These are phyloP conservation scores for Colletotrichum nymphaeae DNA, from an alignment of 2,329 filamentous ascomycete genomes.

Conservation along the genomic window DNA sequence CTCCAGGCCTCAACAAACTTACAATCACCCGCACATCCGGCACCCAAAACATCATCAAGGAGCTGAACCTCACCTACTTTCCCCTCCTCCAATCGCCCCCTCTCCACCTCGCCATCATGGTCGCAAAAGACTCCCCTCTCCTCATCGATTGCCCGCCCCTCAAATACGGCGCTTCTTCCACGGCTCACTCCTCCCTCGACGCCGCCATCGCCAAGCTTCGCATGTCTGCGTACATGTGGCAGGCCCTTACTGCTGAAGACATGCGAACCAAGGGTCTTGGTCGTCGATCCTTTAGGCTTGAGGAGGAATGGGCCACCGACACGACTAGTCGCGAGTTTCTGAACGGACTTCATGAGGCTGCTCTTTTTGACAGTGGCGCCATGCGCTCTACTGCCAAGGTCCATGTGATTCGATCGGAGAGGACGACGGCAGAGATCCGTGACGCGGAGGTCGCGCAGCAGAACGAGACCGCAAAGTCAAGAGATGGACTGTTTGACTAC, in stretches of 20 bases:
- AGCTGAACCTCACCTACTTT: conserved; percentile 62
- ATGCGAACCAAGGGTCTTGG: conserved; percentile 77
- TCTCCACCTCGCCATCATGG: conserved; percentile 76
- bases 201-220: conserved; percentile 77
- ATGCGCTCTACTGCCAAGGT: conserved; percentile 65
- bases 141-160: conserved; percentile 74
- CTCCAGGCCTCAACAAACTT: conserved; percentile 14
- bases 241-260: conserved; percentile 80
- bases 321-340: conserved; percentile 62
- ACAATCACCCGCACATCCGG: background rate
- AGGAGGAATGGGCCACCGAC: conserved; percentile 79
- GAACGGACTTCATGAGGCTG: conserved; percentile 9
- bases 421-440: conserved; percentile 74
- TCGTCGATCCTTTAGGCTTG: conserved; percentile 76
- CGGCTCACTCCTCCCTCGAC: conserved; percentile 61
- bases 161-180: conserved; percentile 68
- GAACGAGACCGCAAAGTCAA: conserved; percentile 64
- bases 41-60: background rate
- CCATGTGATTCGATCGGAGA: conserved; percentile 73
- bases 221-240: conserved; percentile 81
- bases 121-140: conserved; percentile 76
- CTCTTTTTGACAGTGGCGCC: conserved; percentile 4
- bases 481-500: conserved; percentile 62
- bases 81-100: conserved; percentile 67
- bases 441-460: conserved; percentile 75